Base-by-base conservation (phyloP, 2,329 filamentous ascomycete species). In the Stagonosporopsis vannaccii region DNA sequence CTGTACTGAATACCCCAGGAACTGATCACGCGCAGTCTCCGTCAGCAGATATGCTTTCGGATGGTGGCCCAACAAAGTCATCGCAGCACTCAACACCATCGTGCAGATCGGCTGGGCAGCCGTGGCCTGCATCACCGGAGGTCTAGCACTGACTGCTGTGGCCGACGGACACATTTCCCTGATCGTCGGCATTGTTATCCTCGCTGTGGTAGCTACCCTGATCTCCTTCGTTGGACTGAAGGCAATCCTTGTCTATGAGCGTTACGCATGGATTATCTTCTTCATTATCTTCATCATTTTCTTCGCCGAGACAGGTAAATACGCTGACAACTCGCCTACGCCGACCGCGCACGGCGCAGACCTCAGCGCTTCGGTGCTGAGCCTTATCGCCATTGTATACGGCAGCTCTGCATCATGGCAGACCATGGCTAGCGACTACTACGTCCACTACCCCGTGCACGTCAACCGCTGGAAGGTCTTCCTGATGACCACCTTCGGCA, bases 1-100 rank as follows among this genome's bases (percentile, higher is more conserved):
- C 8, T 20, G 12, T n/a, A 9, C 37, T 28, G n/a, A 26, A 8
- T 4, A 15, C 19, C 19, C 36, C 19, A 33, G 40, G 4, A 15
- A 26, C 49, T 52, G 41, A 52, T 44, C 19, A 15, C 32, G 19
- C 13, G 13, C 40, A 52, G 49, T 53, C 26, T 53, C 50, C 35
- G 50, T 53, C 3, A 41, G 35, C 22, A 32, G 50, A 35, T 56
- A 43, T 51, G 79, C 78, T n/a, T 80, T 82, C 55, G 80, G 80
- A n/a, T 82, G 80, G 75, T 82, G 75, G 58, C 79, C 80, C 15
- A 79, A 79, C 48, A 82, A 82, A 60, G 67, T 82, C 51, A 76
- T 79, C 51, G 79, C 79, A 4, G 66, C 77, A 2, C 75, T 82
- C 40, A 82, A 82, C 43, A 77, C 79, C 25, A 70, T 82, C 26